Evolutionary conservation across 106 monocot species (phyloP).

Genomic region (Acorus gramineus): DNA sequence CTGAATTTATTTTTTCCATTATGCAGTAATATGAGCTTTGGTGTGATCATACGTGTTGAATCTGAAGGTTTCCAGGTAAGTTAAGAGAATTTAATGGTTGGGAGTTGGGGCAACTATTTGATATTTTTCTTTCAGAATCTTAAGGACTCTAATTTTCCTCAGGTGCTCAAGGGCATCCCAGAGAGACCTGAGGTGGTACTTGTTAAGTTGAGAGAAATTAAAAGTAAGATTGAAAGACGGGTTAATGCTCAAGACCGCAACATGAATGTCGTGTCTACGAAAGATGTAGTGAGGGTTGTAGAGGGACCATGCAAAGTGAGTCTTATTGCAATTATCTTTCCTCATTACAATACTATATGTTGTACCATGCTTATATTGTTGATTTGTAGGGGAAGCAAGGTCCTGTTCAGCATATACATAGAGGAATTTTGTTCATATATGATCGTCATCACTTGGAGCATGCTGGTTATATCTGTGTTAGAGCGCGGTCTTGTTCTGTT

Average conservation of each 20-base stretch:
- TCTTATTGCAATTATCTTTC: not conserved
- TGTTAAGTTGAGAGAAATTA: constrained; percentile 88
- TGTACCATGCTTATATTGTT: not conserved
- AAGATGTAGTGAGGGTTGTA: constrained; percentile 86
- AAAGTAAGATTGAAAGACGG: constrained; percentile 68
- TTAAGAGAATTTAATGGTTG: not conserved
- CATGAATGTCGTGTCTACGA: constrained; percentile 51
- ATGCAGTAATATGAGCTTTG: constrained; percentile 84
- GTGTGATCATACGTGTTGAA: constrained; percentile 91
- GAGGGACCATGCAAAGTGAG: constrained; percentile 86
- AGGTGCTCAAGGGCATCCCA: constrained; percentile 98
- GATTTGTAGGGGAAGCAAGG: constrained; percentile 72
- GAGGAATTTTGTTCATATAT: constrained; percentile 82
- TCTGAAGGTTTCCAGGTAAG: constrained; percentile 85
- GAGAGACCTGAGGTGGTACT: constrained; percentile 86
- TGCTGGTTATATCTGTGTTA: constrained; percentile 94
- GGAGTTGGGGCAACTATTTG: not conserved
- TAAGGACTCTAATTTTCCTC: constrained; percentile 1
- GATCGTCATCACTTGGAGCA: constrained; percentile 97
- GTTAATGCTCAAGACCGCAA: constrained; percentile 64
- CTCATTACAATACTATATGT: no score
- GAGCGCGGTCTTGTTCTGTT: constrained; percentile 75
- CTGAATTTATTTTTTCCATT: constrained; percentile 1
- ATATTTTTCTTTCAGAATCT: not conserved
- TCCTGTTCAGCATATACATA: constrained; percentile 84